These are phyloP conservation scores for Mycena sanguinolenta DNA, from an alignment of 768 basidiomycete genomes.

Conservation along the genomic window DNA sequence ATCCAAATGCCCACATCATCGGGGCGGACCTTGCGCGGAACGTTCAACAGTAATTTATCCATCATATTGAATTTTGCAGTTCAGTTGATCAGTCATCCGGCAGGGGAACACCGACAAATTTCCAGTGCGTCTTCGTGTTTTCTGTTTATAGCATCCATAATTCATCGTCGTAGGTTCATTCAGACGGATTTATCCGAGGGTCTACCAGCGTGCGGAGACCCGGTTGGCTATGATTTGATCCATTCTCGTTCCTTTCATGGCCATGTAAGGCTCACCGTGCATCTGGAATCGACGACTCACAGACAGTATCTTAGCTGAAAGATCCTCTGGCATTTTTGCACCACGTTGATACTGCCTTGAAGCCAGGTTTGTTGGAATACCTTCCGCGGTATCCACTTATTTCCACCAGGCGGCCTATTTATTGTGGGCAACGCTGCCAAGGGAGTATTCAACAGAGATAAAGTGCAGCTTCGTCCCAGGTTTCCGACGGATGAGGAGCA, in stretches of 20 bases:
- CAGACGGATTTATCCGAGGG: constrained; percentile 1
- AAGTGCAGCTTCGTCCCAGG: neutral
- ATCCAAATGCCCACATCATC: constrained; percentile 7
- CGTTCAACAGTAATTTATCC: constrained; percentile 5
- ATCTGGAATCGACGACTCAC: neutral
- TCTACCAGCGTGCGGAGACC: neutral
- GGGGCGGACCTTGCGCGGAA: constrained; percentile 5
- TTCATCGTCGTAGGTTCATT: constrained; percentile 1
- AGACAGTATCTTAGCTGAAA: neutral
- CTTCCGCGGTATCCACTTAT: neutral
- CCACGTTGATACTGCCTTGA: neutral
- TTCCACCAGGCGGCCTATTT: neutral
- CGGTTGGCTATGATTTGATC: constrained; percentile 1
- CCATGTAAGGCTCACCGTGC: constrained; percentile 1
- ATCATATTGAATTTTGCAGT: neutral
- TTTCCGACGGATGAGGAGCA: neutral
- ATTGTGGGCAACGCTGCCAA: neutral
- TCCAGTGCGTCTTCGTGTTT: neutral
- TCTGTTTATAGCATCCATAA: neutral
- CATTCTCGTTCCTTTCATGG: constrained; percentile 1
- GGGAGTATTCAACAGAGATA: neutral
- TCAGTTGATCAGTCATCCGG: neutral
- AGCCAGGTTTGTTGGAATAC: neutral
- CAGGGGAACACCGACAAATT: neutral
- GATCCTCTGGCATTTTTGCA: constrained; percentile 4